Conservation (phyloP, 345 rosid genomes). For the Euphorbia lathyris region DNA sequence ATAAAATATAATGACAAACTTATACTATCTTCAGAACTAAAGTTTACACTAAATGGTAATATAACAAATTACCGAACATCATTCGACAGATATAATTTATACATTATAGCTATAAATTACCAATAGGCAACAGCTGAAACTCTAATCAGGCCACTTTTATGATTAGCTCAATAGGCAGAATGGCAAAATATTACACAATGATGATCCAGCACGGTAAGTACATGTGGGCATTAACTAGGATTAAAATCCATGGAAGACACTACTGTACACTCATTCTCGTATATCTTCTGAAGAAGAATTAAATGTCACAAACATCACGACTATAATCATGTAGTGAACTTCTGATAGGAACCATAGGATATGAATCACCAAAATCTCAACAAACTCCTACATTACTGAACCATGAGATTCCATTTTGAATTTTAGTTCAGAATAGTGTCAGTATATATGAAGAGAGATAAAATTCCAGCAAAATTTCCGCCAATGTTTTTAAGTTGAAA, state of each 20-base stretch:
- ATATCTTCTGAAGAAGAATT: conserved; percentile 1
- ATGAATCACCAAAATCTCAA: not conserved
- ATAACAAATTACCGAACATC: not conserved
- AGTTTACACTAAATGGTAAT: not conserved
- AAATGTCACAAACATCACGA: not conserved
- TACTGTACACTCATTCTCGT: not conserved
- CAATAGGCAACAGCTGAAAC: not conserved
- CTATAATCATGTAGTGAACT: not conserved
- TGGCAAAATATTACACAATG: not conserved
- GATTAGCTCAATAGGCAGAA: not conserved
- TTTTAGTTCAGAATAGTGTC: not conserved
- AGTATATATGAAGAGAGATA: not conserved
- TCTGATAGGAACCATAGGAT: not conserved
- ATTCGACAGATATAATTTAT: not conserved
- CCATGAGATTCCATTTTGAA: not conserved
- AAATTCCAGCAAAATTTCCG: not conserved
- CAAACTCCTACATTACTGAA: not conserved
- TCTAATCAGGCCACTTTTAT: not conserved
- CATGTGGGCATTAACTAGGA: not conserved
- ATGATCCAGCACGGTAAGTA: not conserved
- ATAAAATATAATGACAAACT: not conserved
- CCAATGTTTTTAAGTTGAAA: not conserved
- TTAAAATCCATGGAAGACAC: not conserved
- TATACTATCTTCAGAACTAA: not conserved
- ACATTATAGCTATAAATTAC: not conserved